A percentile compares a stretch with the other conserved stretches of the same genome.
phyloP scores from a whole-genome alignment of 2,329 filamentous ascomycete genomes.

The Pseudodiploospora longispora region DNA sequence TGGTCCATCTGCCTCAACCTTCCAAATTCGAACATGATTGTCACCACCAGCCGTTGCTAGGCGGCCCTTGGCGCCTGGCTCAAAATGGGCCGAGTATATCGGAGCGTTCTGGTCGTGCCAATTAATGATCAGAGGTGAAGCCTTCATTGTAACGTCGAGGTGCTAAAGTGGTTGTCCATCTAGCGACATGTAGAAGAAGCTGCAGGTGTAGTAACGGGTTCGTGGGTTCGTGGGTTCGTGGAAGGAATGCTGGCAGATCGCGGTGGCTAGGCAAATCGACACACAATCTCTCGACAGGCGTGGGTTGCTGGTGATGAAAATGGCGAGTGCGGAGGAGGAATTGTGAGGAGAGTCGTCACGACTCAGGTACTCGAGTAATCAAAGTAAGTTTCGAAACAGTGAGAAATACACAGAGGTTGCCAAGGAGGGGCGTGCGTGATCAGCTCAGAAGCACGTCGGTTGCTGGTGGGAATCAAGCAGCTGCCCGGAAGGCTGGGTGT shows the following conservation, averaged over 20 bases:
- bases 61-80: slow-evolving; percentile 82
- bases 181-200: slow-evolving; percentile 21
- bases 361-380: too few species aligned
- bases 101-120: slow-evolving; percentile 98
- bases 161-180: slow-evolving; percentile 17
- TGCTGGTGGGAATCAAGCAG: too few species aligned
- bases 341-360: too few species aligned
- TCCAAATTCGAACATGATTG: slow-evolving; percentile 95
- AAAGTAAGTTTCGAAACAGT: too few species aligned
- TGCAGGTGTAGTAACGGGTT: neutral
- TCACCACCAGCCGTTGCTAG: slow-evolving; percentile 92
- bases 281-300: too few species aligned
- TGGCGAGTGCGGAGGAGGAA: too few species aligned
- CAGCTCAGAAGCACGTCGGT: too few species aligned
- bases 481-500: too few species aligned
- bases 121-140: slow-evolving; percentile 89
- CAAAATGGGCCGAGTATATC: slow-evolving; percentile 96
- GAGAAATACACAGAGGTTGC: too few species aligned
- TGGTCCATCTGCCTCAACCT: slow-evolving; percentile 74
- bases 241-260: neutral
- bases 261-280: too few species aligned
- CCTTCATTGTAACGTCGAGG: slow-evolving; percentile 66
- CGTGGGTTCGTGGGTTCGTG: neutral
- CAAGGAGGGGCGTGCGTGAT: too few species aligned
- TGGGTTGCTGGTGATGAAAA: too few species aligned